These are phyloP conservation scores for Pseudogymnoascus sp. DNA, from an alignment of 2,329 filamentous ascomycete genomes.

Conservation along the genomic window DNA sequence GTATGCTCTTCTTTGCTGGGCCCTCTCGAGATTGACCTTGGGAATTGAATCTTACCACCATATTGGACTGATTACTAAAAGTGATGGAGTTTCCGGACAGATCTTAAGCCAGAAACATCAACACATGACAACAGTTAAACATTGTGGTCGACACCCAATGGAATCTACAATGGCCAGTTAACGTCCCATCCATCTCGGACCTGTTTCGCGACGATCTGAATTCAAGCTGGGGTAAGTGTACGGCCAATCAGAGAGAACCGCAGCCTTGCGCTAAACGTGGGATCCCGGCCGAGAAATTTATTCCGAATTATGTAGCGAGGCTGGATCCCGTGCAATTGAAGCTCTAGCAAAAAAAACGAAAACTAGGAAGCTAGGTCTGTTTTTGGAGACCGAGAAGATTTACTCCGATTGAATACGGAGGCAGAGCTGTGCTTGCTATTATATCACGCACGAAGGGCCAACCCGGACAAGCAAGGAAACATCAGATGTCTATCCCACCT, in stretches of 20 bases:
- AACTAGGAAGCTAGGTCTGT: background rate
- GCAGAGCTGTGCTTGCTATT: background rate
- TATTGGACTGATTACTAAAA: background rate
- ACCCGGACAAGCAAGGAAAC: background rate
- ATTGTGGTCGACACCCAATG: background rate
- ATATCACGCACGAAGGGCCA: background rate
- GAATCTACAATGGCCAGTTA: constrained; percentile 3
- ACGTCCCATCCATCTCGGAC: background rate
- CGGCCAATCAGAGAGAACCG: background rate
- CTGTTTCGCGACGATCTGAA: constrained; percentile 5
- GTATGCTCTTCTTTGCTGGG: background rate
- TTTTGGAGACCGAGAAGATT: background rate
- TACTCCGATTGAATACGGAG: background rate
- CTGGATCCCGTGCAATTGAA: background rate
- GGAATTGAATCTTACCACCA: constrained; percentile 4
- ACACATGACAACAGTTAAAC: constrained; percentile 6
- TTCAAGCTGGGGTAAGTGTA: background rate
- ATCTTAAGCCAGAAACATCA: constrained; percentile 5
- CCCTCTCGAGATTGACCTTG: background rate
- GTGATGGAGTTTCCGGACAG: background rate
- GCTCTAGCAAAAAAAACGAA: background rate
- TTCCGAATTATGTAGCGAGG: constrained; percentile 7
- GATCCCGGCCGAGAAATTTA: constrained; percentile 1
- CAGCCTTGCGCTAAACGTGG: constrained; percentile 2
- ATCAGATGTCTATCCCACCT: constrained; percentile 34